Conservation (phyloP, 2,329 filamentous ascomycete species). For the Epichloe uncinata region DNA sequence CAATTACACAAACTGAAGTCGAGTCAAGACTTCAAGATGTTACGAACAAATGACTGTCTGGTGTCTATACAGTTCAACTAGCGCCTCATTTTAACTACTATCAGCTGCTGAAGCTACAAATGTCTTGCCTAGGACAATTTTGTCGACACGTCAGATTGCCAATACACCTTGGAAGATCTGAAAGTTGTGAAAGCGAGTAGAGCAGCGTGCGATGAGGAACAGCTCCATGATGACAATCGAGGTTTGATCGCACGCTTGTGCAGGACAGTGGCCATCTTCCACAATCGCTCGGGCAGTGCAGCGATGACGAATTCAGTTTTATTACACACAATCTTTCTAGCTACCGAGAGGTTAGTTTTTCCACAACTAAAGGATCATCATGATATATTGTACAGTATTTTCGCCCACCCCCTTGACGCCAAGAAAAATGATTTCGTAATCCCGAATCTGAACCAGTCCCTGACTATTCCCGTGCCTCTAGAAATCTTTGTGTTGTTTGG, state of each 20-base stretch:
- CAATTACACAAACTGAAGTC: constrained; percentile 1
- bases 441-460: background rate
- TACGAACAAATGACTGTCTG: constrained; percentile 3
- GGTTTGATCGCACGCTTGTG: too few species aligned
- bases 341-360: background rate
- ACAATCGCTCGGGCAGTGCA: background rate
- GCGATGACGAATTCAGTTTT: background rate
- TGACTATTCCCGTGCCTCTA: background rate
- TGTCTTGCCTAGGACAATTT: background rate
- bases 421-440: background rate
- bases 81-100: constrained; percentile 4
- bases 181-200: too few species aligned
- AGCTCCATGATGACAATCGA: too few species aligned
- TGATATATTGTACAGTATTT: background rate
- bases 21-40: constrained; percentile 1
- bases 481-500: background rate
- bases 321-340: background rate
- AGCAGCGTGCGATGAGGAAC: too few species aligned
- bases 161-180: too few species aligned
- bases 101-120: background rate
- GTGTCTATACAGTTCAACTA: constrained; percentile 5
- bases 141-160: too few species aligned
- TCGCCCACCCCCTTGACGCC: background rate
- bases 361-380: background rate
- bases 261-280: too few species aligned